phyloP scores from a whole-genome alignment of 2,329 filamentous ascomycete species.

The Fusarium mangiferae region DNA sequence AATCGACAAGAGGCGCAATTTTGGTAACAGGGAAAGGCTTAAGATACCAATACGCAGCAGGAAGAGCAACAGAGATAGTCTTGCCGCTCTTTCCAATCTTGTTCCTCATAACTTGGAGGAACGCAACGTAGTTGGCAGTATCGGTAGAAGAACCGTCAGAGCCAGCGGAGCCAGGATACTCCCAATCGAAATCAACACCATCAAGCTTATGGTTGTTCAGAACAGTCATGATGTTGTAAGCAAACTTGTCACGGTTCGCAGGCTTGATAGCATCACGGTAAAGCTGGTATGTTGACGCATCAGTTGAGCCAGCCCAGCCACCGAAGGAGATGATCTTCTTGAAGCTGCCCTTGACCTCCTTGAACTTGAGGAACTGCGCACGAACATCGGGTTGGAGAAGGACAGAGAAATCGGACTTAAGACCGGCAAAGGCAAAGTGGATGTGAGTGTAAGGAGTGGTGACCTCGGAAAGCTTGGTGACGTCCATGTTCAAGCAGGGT shows the following conservation, averaged over 20 bases:
- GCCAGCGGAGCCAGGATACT: constrained; percentile 52
- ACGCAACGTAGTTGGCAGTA: constrained; percentile 48
- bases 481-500: constrained; percentile 47
- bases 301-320: constrained; percentile 49
- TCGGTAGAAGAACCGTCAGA: constrained; percentile 45
- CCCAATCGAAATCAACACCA: constrained; percentile 60
- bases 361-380: constrained; percentile 47
- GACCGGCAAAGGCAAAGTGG: constrained; percentile 48
- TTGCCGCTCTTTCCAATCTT: constrained; percentile 45
- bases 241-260: constrained; percentile 52
- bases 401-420: constrained; percentile 35
- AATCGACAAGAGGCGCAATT: constrained; percentile 48
- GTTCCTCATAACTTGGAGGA: constrained; percentile 45
- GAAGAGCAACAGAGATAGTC: constrained; percentile 51
- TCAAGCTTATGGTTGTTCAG: constrained; percentile 53
- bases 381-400: constrained; percentile 33
- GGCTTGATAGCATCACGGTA: constrained; percentile 45
- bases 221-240: constrained; percentile 52
- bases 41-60: constrained; percentile 54
- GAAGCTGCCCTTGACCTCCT: constrained; percentile 39
- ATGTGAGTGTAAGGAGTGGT: constrained; percentile 46
- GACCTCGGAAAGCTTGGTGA: constrained; percentile 31
- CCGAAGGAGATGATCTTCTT: constrained; percentile 52
- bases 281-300: constrained; percentile 40
- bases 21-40: constrained; percentile 48